phyloP scores from a whole-genome alignment of 225 moss, liverwort and hornwort genomes.

The Pleurozium schreberi region DNA sequence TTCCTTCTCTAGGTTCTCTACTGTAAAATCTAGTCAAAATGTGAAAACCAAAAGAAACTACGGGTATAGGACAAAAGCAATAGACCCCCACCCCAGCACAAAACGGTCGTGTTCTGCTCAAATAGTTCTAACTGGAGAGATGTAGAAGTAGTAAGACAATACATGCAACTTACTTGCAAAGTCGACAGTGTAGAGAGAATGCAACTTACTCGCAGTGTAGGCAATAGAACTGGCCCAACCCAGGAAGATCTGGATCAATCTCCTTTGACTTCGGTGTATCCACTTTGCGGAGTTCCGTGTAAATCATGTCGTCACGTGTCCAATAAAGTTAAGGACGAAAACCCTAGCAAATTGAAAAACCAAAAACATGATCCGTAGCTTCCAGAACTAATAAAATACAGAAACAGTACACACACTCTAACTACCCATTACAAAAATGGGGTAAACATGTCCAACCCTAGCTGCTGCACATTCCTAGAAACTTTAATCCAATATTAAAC shows the following conservation, averaged over 20 bases:
- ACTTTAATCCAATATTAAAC: neutral
- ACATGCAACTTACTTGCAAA: neutral
- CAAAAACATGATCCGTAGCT: neutral
- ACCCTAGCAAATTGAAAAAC: neutral
- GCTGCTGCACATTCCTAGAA: neutral
- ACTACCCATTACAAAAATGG: neutral
- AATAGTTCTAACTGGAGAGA: neutral
- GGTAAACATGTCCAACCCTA: neutral
- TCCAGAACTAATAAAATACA: neutral
- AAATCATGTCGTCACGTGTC: slow-evolving; percentile 88
- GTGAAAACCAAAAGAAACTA: neutral
- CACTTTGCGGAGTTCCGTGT: slow-evolving; percentile 52
- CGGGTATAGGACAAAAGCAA: neutral
- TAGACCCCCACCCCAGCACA: neutral
- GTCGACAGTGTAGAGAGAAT: neutral
- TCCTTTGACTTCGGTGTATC: slow-evolving; percentile 48
- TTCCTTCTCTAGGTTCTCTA: neutral
- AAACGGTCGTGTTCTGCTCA: neutral
- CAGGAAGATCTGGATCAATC: slow-evolving; percentile 74
- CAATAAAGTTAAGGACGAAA: slow-evolving; percentile 23
- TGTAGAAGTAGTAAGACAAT: neutral
- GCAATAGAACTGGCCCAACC: slow-evolving; percentile 81
- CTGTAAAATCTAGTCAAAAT: neutral
- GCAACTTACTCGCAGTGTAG: slow-evolving; percentile 81
- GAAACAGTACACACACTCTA: neutral